Evolutionary conservation across 2,329 filamentous ascomycete species (phyloP).

Genomic region (Xylariaceae sp.): DNA sequence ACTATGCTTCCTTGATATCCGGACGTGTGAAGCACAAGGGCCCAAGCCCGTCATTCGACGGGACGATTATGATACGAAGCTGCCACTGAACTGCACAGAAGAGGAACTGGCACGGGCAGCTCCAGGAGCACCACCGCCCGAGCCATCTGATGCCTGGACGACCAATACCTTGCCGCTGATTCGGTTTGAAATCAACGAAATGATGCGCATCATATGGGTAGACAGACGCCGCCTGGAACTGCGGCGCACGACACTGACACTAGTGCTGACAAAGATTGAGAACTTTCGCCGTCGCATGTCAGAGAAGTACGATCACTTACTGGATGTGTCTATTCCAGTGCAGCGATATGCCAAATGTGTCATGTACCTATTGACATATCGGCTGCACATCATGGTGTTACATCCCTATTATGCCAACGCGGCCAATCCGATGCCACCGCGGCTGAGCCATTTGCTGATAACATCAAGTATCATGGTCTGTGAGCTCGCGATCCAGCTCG

Average conservation of each 20-base stretch:
- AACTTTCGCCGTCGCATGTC: slow-evolving; percentile 62
- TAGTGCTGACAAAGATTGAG: slow-evolving; percentile 64
- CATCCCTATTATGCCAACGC: slow-evolving; percentile 60
- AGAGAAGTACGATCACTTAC: slow-evolving; percentile 60
- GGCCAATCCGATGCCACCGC: slow-evolving; percentile 51
- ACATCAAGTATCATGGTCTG: slow-evolving; percentile 53
- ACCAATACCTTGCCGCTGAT: slow-evolving; percentile 65
- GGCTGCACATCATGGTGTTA: slow-evolving; percentile 63
- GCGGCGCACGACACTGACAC: slow-evolving; percentile 57
- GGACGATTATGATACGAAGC: slow-evolving; percentile 70
- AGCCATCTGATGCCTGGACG: slow-evolving; percentile 57
- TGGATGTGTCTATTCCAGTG: slow-evolving; percentile 56
- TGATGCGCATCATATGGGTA: slow-evolving; percentile 67
- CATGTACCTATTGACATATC: slow-evolving; percentile 59
- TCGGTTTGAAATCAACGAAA: slow-evolving; percentile 69
- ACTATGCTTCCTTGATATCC: slow-evolving; percentile 70
- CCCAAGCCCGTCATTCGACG: slow-evolving; percentile 67
- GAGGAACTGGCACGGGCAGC: slow-evolving; percentile 48
- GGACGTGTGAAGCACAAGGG: slow-evolving; percentile 71
- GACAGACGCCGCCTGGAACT: slow-evolving; percentile 63
- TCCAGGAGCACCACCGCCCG: slow-evolving; percentile 30
- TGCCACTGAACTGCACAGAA: slow-evolving; percentile 69
- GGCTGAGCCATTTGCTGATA: slow-evolving; percentile 60
- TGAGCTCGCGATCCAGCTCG: slow-evolving; percentile 45
- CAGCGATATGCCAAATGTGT: slow-evolving; percentile 62